phyloP scores from a whole-genome alignment of 495 filamentous ascomycete genomes.

The Astrocystis sublimbata region DNA sequence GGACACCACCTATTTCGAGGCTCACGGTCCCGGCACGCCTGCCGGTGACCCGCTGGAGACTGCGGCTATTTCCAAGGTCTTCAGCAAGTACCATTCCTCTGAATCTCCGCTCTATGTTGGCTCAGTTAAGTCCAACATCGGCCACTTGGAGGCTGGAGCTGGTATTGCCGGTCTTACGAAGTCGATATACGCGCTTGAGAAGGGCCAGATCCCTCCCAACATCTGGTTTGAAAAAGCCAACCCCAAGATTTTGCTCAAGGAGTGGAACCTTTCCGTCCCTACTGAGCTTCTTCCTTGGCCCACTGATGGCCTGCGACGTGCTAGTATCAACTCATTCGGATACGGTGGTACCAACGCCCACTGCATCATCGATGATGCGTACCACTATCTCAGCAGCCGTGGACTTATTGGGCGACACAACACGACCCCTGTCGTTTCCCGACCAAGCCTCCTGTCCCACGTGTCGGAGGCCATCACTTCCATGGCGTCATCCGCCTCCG shows the following conservation, averaged over 20 bases:
- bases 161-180: constrained; percentile 57
- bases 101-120: constrained; percentile 45
- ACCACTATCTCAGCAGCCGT: constrained; percentile 25
- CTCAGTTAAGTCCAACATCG: constrained; percentile 49
- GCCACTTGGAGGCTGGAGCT: constrained; percentile 45
- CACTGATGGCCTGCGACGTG: constrained; percentile 31
- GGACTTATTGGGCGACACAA: constrained; percentile 24
- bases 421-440: constrained; percentile 20
- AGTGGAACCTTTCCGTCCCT: constrained; percentile 40
- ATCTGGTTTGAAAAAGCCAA: constrained; percentile 51
- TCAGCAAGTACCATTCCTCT: constrained; percentile 50
- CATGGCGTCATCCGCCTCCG: constrained; percentile 16
- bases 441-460: constrained; percentile 10
- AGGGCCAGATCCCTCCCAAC: constrained; percentile 41
- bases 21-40: constrained; percentile 46
- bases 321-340: constrained; percentile 41
- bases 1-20: constrained; percentile 45
- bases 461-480: constrained; percentile 10
- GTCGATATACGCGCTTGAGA: constrained; percentile 50
- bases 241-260: constrained; percentile 39
- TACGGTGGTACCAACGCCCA: constrained; percentile 46
- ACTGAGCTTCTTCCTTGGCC: constrained; percentile 33
- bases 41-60: constrained; percentile 56
- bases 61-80: constrained; percentile 45
- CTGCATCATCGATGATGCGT: constrained; percentile 32